These are phyloP conservation scores for Sclerotinia glacialis DNA, from an alignment of 2,329 filamentous ascomycete species.

Conservation along the genomic window DNA sequence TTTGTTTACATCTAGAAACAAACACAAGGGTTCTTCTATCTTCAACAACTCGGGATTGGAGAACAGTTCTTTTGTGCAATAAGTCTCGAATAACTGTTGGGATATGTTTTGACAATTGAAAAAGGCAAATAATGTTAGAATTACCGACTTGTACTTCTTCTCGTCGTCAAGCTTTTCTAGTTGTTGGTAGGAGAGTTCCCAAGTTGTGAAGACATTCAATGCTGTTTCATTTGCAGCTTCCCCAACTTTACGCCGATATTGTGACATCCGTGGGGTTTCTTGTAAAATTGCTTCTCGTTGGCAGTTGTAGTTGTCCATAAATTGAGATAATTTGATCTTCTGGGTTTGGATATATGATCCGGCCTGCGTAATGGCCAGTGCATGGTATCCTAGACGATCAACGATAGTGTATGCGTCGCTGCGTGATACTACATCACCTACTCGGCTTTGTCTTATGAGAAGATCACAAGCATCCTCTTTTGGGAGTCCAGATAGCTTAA, in stretches of 20 bases:
- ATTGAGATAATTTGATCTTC: constrained; percentile 28
- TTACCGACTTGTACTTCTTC: constrained; percentile 8
- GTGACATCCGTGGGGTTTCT: constrained; percentile 28
- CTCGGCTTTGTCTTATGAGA: constrained; percentile 18
- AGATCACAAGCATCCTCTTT: constrained; percentile 26
- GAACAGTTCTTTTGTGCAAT: constrained; percentile 1
- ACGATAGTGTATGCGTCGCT: constrained; percentile 25
- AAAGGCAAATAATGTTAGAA: constrained; percentile 34
- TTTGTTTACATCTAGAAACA: not conserved
- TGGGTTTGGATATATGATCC: constrained; percentile 33
- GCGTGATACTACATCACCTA: not conserved
- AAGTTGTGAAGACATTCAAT: constrained; percentile 34
- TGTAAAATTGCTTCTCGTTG: constrained; percentile 25
- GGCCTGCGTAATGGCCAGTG: constrained; percentile 37
- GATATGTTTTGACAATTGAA: constrained; percentile 31
- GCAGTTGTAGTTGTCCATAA: constrained; percentile 27
- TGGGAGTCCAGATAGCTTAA: constrained; percentile 25
- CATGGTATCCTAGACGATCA: constrained; percentile 29
- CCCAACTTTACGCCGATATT: constrained; percentile 25
- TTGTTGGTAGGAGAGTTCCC: constrained; percentile 34
- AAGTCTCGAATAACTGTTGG: constrained; percentile 31
- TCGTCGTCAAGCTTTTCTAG: constrained; percentile 11
- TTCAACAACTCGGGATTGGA: accelerated
- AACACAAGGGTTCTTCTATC: not conserved
- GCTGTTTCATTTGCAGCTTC: constrained; percentile 23